A percentile compares a stretch with the other conserved stretches of the same genome.
phyloP scores from a whole-genome alignment of 2,329 filamentous ascomycete genomes.

The Hypoxylon sp. region DNA sequence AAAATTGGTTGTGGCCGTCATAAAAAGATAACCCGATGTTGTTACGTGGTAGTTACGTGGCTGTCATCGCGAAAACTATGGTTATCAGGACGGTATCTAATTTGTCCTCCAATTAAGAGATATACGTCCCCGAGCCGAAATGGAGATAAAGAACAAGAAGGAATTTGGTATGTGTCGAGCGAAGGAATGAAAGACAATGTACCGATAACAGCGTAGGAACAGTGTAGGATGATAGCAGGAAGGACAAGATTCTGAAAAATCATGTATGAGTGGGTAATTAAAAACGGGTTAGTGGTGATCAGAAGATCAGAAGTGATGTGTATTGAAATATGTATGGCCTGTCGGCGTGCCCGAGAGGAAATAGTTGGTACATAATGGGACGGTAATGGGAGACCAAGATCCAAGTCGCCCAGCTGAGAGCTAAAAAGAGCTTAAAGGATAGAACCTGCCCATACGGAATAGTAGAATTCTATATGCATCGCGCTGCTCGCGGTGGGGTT shows the following conservation, averaged over 20 bases:
- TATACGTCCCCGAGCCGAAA: not conserved
- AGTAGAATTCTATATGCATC: conserved; percentile 23
- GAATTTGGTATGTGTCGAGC: conserved; percentile 1
- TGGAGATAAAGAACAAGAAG: conserved; percentile 4
- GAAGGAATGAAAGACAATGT: conserved; percentile 13
- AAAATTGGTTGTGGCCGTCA: not conserved
- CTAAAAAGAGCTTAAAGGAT: conserved; percentile 13
- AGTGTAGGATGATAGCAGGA: conserved; percentile 16
- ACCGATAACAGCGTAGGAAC: conserved; percentile 19
- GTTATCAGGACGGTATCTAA: not conserved
- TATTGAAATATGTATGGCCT: conserved; percentile 6
- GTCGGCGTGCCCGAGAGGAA: conserved; percentile 32
- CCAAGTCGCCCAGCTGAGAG: conserved; percentile 20
- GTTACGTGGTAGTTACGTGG: not conserved
- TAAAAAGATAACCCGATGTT: not conserved
- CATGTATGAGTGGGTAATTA: conserved; percentile 2
- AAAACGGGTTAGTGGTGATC: conserved; percentile 3
- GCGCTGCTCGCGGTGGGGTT: conserved; percentile 28
- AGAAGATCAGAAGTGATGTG: conserved; percentile 1
- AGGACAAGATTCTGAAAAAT: conserved; percentile 16
- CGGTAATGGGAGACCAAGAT: conserved; percentile 14
- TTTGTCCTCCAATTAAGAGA: not conserved
- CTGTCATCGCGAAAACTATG: not conserved
- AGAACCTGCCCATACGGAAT: conserved; percentile 23
- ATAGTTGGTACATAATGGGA: conserved; percentile 16